Evolutionary conservation across 768 basidiomycete genomes (phyloP).

Genomic region (Royoungia palumana): DNA sequence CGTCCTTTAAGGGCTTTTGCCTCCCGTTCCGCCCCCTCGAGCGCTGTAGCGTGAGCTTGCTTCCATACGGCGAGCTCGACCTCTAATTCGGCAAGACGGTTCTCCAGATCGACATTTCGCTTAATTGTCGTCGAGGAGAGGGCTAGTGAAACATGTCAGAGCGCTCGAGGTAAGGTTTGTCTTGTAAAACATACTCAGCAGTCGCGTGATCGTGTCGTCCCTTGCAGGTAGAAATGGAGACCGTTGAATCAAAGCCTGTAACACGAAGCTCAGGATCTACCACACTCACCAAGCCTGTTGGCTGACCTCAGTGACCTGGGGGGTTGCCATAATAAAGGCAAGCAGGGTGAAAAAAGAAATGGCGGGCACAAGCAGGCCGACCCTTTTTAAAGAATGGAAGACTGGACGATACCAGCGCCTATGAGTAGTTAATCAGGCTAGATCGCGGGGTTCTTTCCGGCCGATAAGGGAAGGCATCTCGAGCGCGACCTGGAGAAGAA

Average conservation of each 20-base stretch:
- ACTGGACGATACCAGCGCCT: slow-evolving; percentile 25
- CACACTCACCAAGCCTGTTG: slow-evolving; percentile 62
- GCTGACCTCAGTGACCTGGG: slow-evolving; percentile 56
- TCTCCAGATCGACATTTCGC: slow-evolving; percentile 61
- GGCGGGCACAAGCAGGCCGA: slow-evolving; percentile 19
- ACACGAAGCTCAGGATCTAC: slow-evolving; percentile 5
- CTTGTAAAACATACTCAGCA: slow-evolving; percentile 47
- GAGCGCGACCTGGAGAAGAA: slow-evolving; percentile 22
- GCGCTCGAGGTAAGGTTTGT: not conserved
- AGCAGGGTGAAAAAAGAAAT: slow-evolving; percentile 32
- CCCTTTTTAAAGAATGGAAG: slow-evolving; percentile 38
- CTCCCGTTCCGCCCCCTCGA: slow-evolving; percentile 63
- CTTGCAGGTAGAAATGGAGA: slow-evolving; percentile 35
- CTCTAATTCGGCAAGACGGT: slow-evolving; percentile 63
- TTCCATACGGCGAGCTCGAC: slow-evolving; percentile 69
- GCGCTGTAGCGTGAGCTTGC: slow-evolving; percentile 59
- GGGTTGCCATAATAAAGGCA: slow-evolving; percentile 48
- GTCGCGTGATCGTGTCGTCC: slow-evolving; percentile 63
- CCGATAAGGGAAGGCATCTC: slow-evolving; percentile 31
- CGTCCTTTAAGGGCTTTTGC: slow-evolving; percentile 66
- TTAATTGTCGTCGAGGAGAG: slow-evolving; percentile 63
- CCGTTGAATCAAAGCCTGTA: slow-evolving; percentile 17
- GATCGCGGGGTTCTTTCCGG: slow-evolving; percentile 51
- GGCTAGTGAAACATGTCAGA: slow-evolving; percentile 37
- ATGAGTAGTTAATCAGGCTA: slow-evolving; percentile 53